Conservation (phyloP, 768 basidiomycete species). For the Kondoa subrosea region DNA sequence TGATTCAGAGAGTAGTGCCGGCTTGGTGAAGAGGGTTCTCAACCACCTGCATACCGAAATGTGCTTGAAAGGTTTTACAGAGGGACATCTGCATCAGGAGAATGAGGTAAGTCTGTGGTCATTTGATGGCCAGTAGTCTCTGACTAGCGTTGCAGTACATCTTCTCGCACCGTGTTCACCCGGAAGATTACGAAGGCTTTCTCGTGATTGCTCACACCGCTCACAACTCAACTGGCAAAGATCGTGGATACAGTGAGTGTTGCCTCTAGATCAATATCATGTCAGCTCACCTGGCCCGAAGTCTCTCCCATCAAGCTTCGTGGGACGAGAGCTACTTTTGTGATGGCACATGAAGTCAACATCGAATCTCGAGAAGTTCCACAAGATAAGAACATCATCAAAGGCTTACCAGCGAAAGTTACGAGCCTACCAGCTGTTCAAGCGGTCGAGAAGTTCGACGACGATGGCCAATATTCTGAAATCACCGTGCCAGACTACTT, state of each 20-base stretch:
- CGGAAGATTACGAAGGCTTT: conserved; percentile 75
- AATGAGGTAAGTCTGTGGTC: conserved; percentile 53
- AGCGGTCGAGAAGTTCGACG: conserved; percentile 42
- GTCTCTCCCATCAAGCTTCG: conserved; percentile 71
- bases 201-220: conserved; percentile 81
- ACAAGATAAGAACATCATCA: conserved; percentile 42
- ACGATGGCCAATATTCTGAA: conserved; percentile 54
- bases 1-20: conserved; percentile 38
- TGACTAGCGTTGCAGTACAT: conserved; percentile 51
- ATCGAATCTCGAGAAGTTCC: conserved; percentile 44
- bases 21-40: conserved; percentile 45
- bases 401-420: conserved; percentile 56
- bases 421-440: conserved; percentile 46
- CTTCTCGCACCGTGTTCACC: conserved; percentile 77
- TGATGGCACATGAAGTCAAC: conserved; percentile 59
- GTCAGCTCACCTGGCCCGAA: conserved; percentile 29
- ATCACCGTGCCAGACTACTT: conserved; percentile 71
- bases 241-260: conserved; percentile 53
- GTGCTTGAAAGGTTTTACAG: conserved; percentile 65
- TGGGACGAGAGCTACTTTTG: conserved; percentile 58
- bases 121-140: background rate
- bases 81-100: conserved; percentile 94
- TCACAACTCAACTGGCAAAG: conserved; percentile 60
- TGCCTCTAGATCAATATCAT: background rate
- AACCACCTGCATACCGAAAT: conserved; percentile 84